Base-by-base conservation (phyloP, 2,329 filamentous ascomycete genomes). In the Fusarium bulbicola region DNA sequence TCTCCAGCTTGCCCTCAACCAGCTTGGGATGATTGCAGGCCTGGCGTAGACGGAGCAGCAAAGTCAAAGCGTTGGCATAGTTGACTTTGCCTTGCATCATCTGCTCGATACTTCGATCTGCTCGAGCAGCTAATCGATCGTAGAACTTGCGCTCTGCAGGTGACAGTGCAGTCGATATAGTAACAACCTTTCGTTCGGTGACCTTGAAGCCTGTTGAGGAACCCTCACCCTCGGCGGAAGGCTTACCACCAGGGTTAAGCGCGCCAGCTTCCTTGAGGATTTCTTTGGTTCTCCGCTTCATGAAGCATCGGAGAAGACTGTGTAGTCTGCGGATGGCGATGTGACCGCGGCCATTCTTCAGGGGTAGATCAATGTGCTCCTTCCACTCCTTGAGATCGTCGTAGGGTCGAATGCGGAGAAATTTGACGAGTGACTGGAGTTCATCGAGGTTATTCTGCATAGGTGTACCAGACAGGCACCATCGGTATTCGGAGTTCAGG, bases 381-480 rank as follows among this genome's bases (percentile, higher is more conserved):
- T 95, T 95, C 95, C 96, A 99, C 67, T 92, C 90, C 15, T 89
- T 88, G 26, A 98, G 85, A 63, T 98, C 91, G 77, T 97, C 92
- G 79, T 96, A 98, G 2, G 96, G 96, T 75, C 93, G 92, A 79
- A 99, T 97, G 21, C 93, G 91, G 42, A 99, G 86, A 81, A 99
- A 99, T 70, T 92, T 93, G 80, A 99, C 94, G 60, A 99, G 85
- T 74, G 94, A 97, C 80, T 99, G 96, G 58, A 99, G 85, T 82
- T 99, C 96, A 74, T 99, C 96, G 11, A 99, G 89, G 77, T 97
- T 98, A 83, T 99, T 99, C 80, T 99, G 96, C 92, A 99, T 95
- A 0, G 96, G 96, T 4, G 96, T 99, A 59, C 96, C 96, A 1
- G 95, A 97, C 70, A 99, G 84, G 79, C 96, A 98, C 96, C 96